Percentiles rank a stretch among this genome's conserved stretches.
Conservation (phyloP, 2,329 filamentous ascomycete genomes). For the Clonostachys byssicola region DNA sequence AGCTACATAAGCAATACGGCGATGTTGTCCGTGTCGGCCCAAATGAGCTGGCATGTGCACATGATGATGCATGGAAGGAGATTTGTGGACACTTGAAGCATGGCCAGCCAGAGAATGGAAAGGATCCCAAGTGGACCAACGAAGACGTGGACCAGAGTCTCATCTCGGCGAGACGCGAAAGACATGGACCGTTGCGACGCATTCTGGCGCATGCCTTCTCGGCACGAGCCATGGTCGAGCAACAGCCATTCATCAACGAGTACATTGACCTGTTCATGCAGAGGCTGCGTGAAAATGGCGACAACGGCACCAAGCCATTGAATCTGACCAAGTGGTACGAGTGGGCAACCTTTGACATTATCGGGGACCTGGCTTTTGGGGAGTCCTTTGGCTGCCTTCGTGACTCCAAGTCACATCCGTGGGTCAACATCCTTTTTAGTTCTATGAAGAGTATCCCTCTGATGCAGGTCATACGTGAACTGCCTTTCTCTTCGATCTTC, state of each 20-base stretch:
- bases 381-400: constrained; percentile 10
- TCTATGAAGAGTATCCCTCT: not conserved
- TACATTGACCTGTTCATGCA: constrained; percentile 13
- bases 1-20: constrained; percentile 15
- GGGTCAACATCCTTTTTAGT: constrained; percentile 7
- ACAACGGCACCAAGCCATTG: constrained; percentile 3
- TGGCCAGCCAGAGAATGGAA: not conserved
- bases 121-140: not conserved
- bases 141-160: not conserved
- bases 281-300: constrained; percentile 8
- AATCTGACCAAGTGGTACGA: constrained; percentile 8
- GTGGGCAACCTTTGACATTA: constrained; percentile 15
- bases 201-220: constrained; percentile 1
- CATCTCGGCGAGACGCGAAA: not conserved
- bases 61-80: constrained; percentile 26
- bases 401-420: constrained; percentile 8
- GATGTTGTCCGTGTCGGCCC: constrained; percentile 32
- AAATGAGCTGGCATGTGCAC: constrained; percentile 29
- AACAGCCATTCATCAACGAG: constrained; percentile 1
- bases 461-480: too few species aligned
- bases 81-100: constrained; percentile 23
- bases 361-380: constrained; percentile 16
- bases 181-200: not conserved
- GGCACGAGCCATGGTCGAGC: not conserved
- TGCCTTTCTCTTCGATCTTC: too few species aligned